Evolutionary conservation across 805 yeast species (phyloP).

Genomic region (Wickerhamiella brachini): DNA sequence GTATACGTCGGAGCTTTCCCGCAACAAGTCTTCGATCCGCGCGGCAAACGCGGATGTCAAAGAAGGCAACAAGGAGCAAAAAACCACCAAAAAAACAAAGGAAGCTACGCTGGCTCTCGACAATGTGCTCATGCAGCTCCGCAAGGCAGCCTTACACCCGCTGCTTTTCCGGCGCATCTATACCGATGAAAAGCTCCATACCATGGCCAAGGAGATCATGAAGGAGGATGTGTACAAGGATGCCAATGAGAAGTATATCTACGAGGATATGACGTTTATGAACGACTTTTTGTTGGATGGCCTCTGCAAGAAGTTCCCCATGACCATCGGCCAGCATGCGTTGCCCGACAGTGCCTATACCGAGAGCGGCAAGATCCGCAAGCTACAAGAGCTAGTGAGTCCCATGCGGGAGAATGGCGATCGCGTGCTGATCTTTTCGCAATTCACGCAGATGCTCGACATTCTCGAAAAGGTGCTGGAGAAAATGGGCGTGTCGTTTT

Average conservation of each 20-base stretch:
- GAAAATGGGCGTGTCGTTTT: slow-evolving; percentile 48
- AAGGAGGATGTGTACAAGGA: slow-evolving; percentile 62
- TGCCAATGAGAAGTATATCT: slow-evolving; percentile 66
- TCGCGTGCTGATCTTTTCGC: slow-evolving; percentile 71
- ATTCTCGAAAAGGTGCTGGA: slow-evolving; percentile 67
- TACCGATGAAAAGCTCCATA: slow-evolving; percentile 37
- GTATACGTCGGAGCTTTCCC: slow-evolving; percentile 45
- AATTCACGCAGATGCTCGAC: slow-evolving; percentile 86
- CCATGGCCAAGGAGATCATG: slow-evolving; percentile 72
- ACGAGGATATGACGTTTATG: slow-evolving; percentile 93
- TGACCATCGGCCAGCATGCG: slow-evolving; percentile 39
- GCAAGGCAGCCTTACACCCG: slow-evolving; percentile 92
- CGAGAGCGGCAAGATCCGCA: slow-evolving; percentile 62
- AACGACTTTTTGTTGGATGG: slow-evolving; percentile 75
- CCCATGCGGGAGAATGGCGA: slow-evolving; percentile 41
- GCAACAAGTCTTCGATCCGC: slow-evolving; percentile 12
- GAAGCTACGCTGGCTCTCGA: slow-evolving; percentile 33
- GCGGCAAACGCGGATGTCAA: slow-evolving; percentile 17
- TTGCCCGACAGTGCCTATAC: slow-evolving; percentile 43
- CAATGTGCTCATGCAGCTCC: slow-evolving; percentile 71
- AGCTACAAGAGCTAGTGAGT: slow-evolving; percentile 44
- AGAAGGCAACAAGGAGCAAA: slow-evolving; percentile 18
- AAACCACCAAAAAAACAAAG: slow-evolving; percentile 17
- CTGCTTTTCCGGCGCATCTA: slow-evolving; percentile 59
- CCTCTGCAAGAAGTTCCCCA: slow-evolving; percentile 58